phyloP scores from a whole-genome alignment of 2,329 filamentous ascomycete species.

The Pseudogymnoascus sp. region DNA sequence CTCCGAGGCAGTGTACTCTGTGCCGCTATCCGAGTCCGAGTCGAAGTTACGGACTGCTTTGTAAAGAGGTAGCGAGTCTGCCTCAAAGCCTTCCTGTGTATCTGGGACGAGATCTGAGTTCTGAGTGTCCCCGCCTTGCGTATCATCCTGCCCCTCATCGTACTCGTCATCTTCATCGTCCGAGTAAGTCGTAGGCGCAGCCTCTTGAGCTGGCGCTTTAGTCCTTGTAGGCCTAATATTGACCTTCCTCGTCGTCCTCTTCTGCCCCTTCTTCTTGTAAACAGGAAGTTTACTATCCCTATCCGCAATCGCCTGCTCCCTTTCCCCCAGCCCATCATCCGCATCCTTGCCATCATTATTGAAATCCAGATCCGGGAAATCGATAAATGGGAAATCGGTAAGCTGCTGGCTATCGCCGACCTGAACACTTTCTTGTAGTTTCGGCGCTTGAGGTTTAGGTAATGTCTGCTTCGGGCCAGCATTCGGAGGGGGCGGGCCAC shows the following conservation, averaged over 20 bases:
- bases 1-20: slow-evolving; percentile 29
- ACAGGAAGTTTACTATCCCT: slow-evolving; percentile 50
- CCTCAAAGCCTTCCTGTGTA: slow-evolving; percentile 11
- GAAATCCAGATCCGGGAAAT: slow-evolving; percentile 25
- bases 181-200: slow-evolving; percentile 24
- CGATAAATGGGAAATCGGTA: slow-evolving; percentile 55
- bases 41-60: slow-evolving; percentile 26
- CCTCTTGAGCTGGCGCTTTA: slow-evolving; percentile 37
- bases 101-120: slow-evolving; percentile 15
- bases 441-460: background rate
- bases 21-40: slow-evolving; percentile 20
- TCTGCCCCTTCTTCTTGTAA: slow-evolving; percentile 79
- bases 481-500: slow-evolving; percentile 18
- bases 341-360: slow-evolving; percentile 32
- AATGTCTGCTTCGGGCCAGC: slow-evolving; percentile 17
- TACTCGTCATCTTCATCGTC: slow-evolving; percentile 28
- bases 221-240: slow-evolving; percentile 52
- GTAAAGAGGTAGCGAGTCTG: background rate
- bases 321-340: slow-evolving; percentile 44
- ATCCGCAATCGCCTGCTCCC: slow-evolving; percentile 31
- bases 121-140: slow-evolving; percentile 28
- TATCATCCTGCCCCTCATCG: slow-evolving; percentile 34
- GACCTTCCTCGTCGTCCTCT: slow-evolving; percentile 63
- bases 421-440: slow-evolving; percentile 31
- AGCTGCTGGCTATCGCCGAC: slow-evolving; percentile 37